phyloP scores from a whole-genome alignment of 164 flowering plant genomes.

The Aristolochia californica region DNA sequence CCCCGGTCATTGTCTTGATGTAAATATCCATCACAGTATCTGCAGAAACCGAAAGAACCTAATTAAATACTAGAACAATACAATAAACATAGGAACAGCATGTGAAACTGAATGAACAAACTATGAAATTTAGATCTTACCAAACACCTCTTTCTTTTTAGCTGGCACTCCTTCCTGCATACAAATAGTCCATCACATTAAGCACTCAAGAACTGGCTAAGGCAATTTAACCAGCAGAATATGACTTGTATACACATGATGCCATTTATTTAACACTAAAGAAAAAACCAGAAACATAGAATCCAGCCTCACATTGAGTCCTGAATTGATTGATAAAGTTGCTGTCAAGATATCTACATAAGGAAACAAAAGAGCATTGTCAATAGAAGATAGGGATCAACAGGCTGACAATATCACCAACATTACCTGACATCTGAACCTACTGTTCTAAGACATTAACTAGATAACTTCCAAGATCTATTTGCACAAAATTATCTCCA shows the following conservation, averaged over 20 bases:
- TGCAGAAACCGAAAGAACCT: constrained; percentile 18
- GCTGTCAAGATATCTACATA: constrained; percentile 78
- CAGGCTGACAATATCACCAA: too few species aligned
- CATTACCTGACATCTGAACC: too few species aligned
- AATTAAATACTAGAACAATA: constrained; percentile 8
- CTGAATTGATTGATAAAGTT: constrained; percentile 47
- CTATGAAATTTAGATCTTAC: constrained; percentile 22
- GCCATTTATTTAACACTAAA: constrained; percentile 3
- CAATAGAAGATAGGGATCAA: too few species aligned
- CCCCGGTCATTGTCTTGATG: constrained; percentile 77
- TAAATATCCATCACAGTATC: constrained; percentile 69
- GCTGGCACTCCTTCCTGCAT: constrained; percentile 67
- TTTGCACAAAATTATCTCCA: too few species aligned
- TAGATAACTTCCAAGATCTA: too few species aligned
- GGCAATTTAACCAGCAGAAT: too few species aligned
- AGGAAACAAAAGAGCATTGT: too few species aligned
- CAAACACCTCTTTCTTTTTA: constrained; percentile 61
- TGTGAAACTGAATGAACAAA: too few species aligned
- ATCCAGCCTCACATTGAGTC: constrained; percentile 47
- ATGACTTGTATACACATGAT: neutral
- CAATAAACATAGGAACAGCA: neutral
- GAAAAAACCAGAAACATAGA: constrained; percentile 1
- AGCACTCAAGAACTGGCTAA: neutral
- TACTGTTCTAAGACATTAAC: too few species aligned
- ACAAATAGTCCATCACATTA: neutral